These are phyloP conservation scores for Ceratobasidium sp. DNA, from an alignment of 1,284 basidiomycete genomes.

Conservation along the genomic window DNA sequence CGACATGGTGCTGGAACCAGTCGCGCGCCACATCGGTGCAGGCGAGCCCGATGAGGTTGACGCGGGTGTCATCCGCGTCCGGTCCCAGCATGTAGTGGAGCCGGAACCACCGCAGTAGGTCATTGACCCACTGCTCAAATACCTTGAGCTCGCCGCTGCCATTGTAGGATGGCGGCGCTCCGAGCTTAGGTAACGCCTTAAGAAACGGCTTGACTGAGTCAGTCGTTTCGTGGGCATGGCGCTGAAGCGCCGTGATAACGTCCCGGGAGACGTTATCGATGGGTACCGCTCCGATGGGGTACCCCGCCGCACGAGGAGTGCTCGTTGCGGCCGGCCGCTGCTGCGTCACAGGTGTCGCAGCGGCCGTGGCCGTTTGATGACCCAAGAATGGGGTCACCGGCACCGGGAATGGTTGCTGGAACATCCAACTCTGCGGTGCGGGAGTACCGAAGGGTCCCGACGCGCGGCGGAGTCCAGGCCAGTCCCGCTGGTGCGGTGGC, in stretches of 20 bases:
- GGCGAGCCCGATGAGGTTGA: neutral
- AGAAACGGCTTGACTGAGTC: neutral
- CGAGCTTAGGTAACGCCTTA: neutral
- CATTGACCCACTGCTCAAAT: neutral
- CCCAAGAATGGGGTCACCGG: neutral
- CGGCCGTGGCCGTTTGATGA: neutral
- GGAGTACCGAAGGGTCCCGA: no score
- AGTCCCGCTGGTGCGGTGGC: no score
- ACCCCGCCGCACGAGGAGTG: slow-evolving; percentile 2
- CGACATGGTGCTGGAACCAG: slow-evolving; percentile 11
- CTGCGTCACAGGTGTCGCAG: neutral
- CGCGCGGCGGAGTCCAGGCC: no score
- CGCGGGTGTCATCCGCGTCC: neutral
- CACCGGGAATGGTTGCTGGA: no score
- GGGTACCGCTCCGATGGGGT: neutral
- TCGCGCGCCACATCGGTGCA: neutral
- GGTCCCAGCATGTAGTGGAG: neutral
- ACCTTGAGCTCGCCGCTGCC: neutral
- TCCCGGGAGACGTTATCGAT: neutral
- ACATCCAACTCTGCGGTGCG: no score
- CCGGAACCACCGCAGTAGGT: slow-evolving; percentile 1
- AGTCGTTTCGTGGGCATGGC: neutral
- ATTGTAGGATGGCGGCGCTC: neutral
- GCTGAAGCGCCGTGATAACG: neutral
- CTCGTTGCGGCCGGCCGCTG: neutral